Evolutionary conservation across 2,329 filamentous ascomycete genomes (phyloP).

Genomic region (Aspergillus carbonarius): DNA sequence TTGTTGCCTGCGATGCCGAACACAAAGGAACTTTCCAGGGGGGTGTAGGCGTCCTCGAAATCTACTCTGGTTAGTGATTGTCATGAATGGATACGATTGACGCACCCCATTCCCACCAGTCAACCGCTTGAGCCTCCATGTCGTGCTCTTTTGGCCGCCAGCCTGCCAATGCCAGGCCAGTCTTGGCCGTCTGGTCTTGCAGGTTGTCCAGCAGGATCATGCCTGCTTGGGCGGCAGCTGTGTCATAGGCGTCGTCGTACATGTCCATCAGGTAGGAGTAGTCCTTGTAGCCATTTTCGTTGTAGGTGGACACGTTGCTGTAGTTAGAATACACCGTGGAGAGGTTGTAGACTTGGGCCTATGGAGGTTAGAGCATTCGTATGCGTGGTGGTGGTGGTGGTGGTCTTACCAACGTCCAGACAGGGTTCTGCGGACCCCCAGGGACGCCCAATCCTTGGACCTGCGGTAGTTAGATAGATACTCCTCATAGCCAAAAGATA

Average conservation of each 20-base stretch:
- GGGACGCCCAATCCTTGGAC: constrained; percentile 44
- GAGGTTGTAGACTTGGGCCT: constrained; percentile 58
- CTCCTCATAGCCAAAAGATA: too few relatives aligned
- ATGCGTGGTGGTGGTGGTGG: background rate
- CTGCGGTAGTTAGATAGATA: constrained; percentile 24
- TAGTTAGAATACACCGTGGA: constrained; percentile 60
- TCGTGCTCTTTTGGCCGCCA: constrained; percentile 60
- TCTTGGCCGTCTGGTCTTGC: constrained; percentile 59
- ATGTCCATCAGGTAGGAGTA: constrained; percentile 52
- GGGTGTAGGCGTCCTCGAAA: constrained; percentile 59
- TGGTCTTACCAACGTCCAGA: constrained; percentile 51
- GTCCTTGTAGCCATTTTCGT: constrained; percentile 55
- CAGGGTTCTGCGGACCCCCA: constrained; percentile 50
- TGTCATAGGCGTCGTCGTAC: constrained; percentile 50
- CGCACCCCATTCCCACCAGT: constrained; percentile 51
- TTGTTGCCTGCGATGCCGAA: constrained; percentile 58
- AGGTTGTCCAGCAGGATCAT: constrained; percentile 57
- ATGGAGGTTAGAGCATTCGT: constrained; percentile 24
- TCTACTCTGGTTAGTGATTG: constrained; percentile 34
- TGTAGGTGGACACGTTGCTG: constrained; percentile 58
- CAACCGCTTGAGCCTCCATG: constrained; percentile 58
- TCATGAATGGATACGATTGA: background rate
- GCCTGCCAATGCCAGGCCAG: constrained; percentile 57
- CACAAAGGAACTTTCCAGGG: constrained; percentile 56
- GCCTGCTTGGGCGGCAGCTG: constrained; percentile 55